Evolutionary conservation across 164 flowering plant species (phyloP).

Genomic region (Umbellularia californica): DNA sequence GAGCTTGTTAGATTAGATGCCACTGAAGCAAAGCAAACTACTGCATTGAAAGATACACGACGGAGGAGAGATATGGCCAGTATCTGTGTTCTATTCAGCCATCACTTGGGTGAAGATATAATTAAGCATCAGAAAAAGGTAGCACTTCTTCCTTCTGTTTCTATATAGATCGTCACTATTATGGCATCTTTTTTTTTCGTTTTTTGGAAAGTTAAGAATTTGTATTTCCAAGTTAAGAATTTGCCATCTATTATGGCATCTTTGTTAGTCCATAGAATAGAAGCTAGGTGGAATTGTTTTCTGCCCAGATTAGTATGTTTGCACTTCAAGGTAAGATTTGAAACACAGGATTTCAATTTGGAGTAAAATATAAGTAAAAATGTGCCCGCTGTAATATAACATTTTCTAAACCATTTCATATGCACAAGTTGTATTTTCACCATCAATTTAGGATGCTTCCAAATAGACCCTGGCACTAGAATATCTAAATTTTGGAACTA

Average conservation of each 20-base stretch:
- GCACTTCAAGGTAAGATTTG: not conserved
- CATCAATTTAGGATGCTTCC: not conserved
- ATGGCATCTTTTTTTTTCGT: not conserved
- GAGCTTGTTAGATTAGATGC: constrained; percentile 40
- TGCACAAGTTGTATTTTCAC: not conserved
- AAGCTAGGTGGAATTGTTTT: not conserved
- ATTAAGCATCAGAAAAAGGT: constrained; percentile 90
- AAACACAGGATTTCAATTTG: not conserved
- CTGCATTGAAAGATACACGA: constrained; percentile 41
- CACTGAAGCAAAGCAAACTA: constrained; percentile 15
- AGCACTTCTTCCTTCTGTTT: not conserved
- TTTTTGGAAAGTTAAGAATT: too few species aligned
- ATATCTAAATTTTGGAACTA: too few species aligned
- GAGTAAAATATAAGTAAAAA: not conserved
- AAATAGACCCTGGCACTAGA: not conserved
- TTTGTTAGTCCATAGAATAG: not conserved
- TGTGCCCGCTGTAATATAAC: not conserved
- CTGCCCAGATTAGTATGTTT: not conserved
- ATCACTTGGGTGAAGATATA: constrained; percentile 69
- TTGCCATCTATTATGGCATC: not conserved
- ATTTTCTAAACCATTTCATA: not conserved
- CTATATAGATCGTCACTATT: not conserved
- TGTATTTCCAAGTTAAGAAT: too few species aligned
- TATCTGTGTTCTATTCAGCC: constrained; percentile 71
- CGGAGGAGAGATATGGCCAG: constrained; percentile 59